These are phyloP conservation scores for Favolaschia claudopus DNA, from an alignment of 768 basidiomycete genomes.

Conservation along the genomic window DNA sequence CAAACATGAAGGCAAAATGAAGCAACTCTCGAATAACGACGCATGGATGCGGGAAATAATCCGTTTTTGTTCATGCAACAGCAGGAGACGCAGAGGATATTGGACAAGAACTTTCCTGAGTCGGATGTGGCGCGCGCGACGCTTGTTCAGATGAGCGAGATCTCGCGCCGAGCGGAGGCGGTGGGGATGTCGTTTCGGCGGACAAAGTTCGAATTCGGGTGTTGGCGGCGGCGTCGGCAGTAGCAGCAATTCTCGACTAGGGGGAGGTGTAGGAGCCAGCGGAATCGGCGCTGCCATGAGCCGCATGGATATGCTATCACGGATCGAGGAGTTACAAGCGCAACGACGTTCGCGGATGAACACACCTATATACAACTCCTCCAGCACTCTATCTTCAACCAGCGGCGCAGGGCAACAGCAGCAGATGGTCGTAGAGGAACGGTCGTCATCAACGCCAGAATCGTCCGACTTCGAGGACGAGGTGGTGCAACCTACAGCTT, in stretches of 20 bases:
- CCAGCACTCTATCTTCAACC: neutral
- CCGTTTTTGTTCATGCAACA: constrained; percentile 63
- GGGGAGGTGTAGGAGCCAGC: constrained; percentile 24
- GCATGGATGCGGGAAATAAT: constrained; percentile 24
- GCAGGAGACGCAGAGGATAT: constrained; percentile 59
- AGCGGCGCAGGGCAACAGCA: neutral
- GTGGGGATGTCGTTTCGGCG: constrained; percentile 32
- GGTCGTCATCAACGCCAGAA: constrained; percentile 15
- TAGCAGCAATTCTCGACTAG: constrained; percentile 1
- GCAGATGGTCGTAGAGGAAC: neutral
- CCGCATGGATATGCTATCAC: constrained; percentile 55
- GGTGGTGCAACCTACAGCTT: constrained; percentile 20
- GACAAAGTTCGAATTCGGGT: constrained; percentile 13
- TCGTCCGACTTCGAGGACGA: constrained; percentile 27
- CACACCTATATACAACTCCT: constrained; percentile 16
- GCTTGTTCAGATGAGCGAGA: constrained; percentile 81
- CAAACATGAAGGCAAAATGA: constrained; percentile 26
- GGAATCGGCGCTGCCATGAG: constrained; percentile 31
- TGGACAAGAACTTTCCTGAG: constrained; percentile 52
- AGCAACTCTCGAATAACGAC: constrained; percentile 13
- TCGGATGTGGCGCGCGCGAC: constrained; percentile 71
- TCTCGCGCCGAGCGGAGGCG: constrained; percentile 65
- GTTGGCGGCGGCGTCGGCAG: constrained; percentile 1
- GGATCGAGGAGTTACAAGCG: constrained; percentile 62
- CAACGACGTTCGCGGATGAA: constrained; percentile 32